Percentiles rank a stretch among this genome's conserved stretches.
Evolutionary conservation across 2,329 filamentous ascomycete species (phyloP).

Genomic region (Epichloe typhina): DNA sequence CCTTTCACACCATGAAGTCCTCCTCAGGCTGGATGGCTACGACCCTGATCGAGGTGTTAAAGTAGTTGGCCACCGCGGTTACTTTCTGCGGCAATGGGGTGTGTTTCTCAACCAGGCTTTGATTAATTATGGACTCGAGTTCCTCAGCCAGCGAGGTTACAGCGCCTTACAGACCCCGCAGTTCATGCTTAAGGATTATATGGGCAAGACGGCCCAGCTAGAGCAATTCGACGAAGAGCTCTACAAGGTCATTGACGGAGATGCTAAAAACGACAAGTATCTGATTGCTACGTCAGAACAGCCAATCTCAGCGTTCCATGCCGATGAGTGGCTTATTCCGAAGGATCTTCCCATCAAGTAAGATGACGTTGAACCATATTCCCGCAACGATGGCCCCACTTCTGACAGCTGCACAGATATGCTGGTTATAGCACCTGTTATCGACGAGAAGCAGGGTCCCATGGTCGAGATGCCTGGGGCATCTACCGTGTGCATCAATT

Average conservation of each 20-base stretch:
- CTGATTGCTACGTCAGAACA: conserved; percentile 77
- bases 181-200: conserved; percentile 90
- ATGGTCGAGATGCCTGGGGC: conserved; percentile 83
- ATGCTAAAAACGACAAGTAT: conserved; percentile 78
- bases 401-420: conserved; percentile 48
- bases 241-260: conserved; percentile 88
- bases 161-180: conserved; percentile 75
- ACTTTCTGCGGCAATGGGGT: conserved; percentile 82
- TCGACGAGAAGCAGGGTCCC: conserved; percentile 85
- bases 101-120: conserved; percentile 86
- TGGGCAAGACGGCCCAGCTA: conserved; percentile 96
- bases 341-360: conserved; percentile 80
- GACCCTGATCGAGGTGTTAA: conserved; percentile 89
- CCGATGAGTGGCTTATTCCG: conserved; percentile 81
- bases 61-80: conserved; percentile 86
- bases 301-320: conserved; percentile 83
- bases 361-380: conserved; percentile 3
- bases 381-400: not conserved
- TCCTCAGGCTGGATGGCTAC: conserved; percentile 77
- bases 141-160: conserved; percentile 69
- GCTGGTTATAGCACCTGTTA: conserved; percentile 93
- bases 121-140: conserved; percentile 89
- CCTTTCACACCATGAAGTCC: conserved; percentile 90
- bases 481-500: conserved; percentile 98
- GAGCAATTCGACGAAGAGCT: conserved; percentile 96